Evolutionary conservation across 73 alveolate genomes (phyloP), one percentile per base, ranked within the genome.

Genomic region (Paramecium caudatum): DNA sequence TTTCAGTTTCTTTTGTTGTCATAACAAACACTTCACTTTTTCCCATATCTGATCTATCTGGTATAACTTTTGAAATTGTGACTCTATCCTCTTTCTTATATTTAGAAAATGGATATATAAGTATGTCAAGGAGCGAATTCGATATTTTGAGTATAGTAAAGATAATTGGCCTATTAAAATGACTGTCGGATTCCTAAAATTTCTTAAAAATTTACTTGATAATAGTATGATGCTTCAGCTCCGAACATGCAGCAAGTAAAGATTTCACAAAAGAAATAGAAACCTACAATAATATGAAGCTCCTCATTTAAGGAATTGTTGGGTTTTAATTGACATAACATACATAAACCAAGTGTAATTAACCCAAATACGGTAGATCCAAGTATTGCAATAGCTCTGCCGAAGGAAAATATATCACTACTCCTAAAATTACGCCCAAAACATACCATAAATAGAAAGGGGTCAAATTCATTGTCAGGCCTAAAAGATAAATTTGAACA

Each of bases 311-410:
- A 23, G 8, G 23, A 27, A 3, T 43, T 43, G 9, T 55, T 1
- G 9, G 80, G 80, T 3, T 55, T 55, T 23, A 25, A 6, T 1
- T 21, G 80, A 55, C 80, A 19, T 55, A 55, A 55, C 80, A 55
- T 16, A 55, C 80, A 23, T 21, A 55, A 55, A 9, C 23, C 16
- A 8, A 55, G 1, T 7, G 45, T 55, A 27, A 55, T 23, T 23
- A 55, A 23, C 30, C 80, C 80, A 55, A 55, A 19, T 55, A 17
- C 80, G 3, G 46, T 43, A 3, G 45, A 55, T 0, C 80, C 80
- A 7, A 55, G 3, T 4, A 55, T 55, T 4, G 80, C 80, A 0
- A 55, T 4, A 13, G 45, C 43, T 23, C 80, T 4, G 30, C 43
- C 12, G 25, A 55, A 3, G 30, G 27, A 27, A 21, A 55, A 55